Evolutionary conservation across 176 grass and related monocot species (phyloP).

Genomic region (Chrysopogon serrulatus): DNA sequence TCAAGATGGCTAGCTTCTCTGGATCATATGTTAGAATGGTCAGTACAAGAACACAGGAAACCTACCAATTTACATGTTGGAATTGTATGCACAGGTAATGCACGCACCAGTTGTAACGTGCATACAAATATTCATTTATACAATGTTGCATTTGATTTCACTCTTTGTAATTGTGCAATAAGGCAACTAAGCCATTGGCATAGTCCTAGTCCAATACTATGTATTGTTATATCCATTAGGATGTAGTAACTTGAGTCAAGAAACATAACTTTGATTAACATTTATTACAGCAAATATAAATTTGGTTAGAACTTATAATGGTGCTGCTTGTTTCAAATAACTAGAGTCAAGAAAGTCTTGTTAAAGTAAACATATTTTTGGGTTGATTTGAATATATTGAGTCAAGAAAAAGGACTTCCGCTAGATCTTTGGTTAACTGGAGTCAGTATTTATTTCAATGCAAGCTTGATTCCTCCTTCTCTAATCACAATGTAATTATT

Average conservation of each 20-base stretch:
- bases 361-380: not conserved
- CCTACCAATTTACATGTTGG: not conserved
- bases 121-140: not conserved
- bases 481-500: not conserved
- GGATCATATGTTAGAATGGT: not conserved
- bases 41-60: not conserved
- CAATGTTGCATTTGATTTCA: not conserved
- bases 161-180: not conserved
- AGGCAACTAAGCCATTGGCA: not conserved
- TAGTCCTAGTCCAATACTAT: not conserved
- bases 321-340: not conserved
- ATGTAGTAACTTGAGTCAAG: not conserved
- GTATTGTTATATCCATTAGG: not conserved
- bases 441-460: not conserved
- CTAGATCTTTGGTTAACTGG: not conserved
- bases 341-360: not conserved
- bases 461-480: constrained; percentile 16
- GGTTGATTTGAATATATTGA: not conserved
- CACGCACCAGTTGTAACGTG: not conserved
- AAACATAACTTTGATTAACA: not conserved
- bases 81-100: not conserved
- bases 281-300: not conserved
- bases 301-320: not conserved
- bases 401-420: not conserved
- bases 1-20: not conserved